Percentiles rank a stretch among this genome's conserved stretches.
phyloP scores from a whole-genome alignment of 2,329 filamentous ascomycete genomes.

The Penicillium brasilianum region DNA sequence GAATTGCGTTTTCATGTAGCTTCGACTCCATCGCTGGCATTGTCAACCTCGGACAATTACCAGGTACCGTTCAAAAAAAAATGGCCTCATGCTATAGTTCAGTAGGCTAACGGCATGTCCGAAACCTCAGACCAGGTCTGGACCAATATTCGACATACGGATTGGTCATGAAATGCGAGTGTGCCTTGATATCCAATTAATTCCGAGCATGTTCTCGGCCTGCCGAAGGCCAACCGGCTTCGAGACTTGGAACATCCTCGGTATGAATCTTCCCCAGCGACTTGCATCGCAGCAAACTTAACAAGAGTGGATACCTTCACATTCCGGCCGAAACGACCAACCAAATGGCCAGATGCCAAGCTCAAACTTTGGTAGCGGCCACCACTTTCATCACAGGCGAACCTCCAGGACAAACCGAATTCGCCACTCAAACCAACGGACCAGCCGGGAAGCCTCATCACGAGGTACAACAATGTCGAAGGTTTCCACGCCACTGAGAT shows the following conservation, averaged over 20 bases:
- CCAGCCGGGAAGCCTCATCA: slow-evolving; percentile 12
- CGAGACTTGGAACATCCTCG: neutral
- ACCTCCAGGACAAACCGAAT: neutral
- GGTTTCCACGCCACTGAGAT: slow-evolving; percentile 19
- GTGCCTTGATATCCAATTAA: neutral
- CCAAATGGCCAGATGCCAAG: neutral
- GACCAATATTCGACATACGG: neutral
- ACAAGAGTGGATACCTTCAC: neutral
- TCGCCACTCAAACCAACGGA: slow-evolving; percentile 11
- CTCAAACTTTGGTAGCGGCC: slow-evolving; percentile 16
- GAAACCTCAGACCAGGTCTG: neutral
- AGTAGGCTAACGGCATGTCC: neutral
- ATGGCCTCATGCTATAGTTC: neutral
- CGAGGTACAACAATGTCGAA: slow-evolving; percentile 9
- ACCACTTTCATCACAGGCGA: slow-evolving; percentile 24
- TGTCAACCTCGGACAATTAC: neutral
- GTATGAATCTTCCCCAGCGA: neutral
- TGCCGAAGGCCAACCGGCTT: neutral
- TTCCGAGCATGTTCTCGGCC: neutral
- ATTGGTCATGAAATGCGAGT: neutral
- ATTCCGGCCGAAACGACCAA: slow-evolving; percentile 2
- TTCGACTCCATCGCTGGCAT: neutral
- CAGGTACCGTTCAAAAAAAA: no score
- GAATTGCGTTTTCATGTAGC: neutral
- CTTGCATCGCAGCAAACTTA: no score